Percentiles rank a stretch among this genome's conserved stretches.
phyloP scores from a whole-genome alignment of 176 grass and related monocot species.

The Musa beccarii region DNA sequence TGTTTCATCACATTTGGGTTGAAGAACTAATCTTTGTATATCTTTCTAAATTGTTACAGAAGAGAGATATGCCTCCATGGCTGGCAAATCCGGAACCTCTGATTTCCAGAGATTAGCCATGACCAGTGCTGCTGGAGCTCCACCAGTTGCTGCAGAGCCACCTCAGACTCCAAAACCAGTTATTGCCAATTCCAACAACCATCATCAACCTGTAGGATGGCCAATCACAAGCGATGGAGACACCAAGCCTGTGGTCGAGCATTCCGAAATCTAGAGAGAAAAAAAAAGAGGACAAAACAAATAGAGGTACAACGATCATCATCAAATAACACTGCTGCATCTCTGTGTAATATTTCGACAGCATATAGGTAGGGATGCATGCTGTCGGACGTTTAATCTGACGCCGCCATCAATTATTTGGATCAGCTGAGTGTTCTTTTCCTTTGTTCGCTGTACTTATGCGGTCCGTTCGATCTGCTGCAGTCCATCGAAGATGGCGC shows the following conservation, averaged over 20 bases:
- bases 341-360: neutral
- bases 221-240: constrained; percentile 9
- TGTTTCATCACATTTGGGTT: neutral
- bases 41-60: neutral
- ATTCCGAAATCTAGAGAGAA: neutral
- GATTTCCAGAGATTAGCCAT: neutral
- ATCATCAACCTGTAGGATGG: neutral
- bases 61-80: constrained; percentile 7
- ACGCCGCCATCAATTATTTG: neutral
- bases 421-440: neutral
- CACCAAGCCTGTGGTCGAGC: constrained; percentile 1
- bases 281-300: neutral
- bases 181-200: neutral
- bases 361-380: neutral
- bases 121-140: neutral
- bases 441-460: no score
- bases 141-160: neutral
- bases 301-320: neutral
- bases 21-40: neutral
- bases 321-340: neutral
- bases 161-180: neutral
- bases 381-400: neutral
- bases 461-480: no score
- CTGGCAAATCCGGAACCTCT: neutral
- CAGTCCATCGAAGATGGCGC: no score